phyloP scores from a whole-genome alignment of 495 filamentous ascomycete genomes.

The Talaromyces nanjingensis region DNA sequence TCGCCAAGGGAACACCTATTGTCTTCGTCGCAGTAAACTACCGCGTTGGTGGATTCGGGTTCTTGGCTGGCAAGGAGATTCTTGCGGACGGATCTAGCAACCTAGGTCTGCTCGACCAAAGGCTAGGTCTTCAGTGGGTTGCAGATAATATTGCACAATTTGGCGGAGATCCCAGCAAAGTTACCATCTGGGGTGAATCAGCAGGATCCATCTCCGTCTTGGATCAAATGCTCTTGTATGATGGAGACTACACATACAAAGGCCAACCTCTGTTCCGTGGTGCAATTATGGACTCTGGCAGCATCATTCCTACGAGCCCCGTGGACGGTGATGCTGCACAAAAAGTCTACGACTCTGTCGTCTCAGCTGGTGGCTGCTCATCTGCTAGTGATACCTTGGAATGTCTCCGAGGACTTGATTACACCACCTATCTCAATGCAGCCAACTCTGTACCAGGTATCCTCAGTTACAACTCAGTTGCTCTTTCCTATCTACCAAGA shows the following conservation, averaged over 20 bases:
- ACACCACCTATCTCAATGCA: constrained; percentile 54
- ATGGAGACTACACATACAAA: constrained; percentile 63
- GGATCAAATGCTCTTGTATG: constrained; percentile 62
- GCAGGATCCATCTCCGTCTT: constrained; percentile 67
- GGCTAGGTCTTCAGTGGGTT: constrained; percentile 44
- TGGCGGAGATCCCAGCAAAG: constrained; percentile 52
- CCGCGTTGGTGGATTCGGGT: constrained; percentile 66
- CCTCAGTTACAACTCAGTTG: constrained; percentile 54
- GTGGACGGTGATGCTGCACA: constrained; percentile 60
- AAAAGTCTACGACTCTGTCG: constrained; percentile 56
- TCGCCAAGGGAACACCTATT: constrained; percentile 52
- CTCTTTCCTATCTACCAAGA: constrained; percentile 58
- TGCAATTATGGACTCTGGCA: constrained; percentile 68
- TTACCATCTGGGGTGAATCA: constrained; percentile 69
- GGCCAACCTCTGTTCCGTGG: constrained; percentile 62
- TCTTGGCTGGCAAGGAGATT: constrained; percentile 63
- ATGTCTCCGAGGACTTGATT: constrained; percentile 55
- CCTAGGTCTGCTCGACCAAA: constrained; percentile 46
- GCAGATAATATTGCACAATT: constrained; percentile 49
- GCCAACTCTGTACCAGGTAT: constrained; percentile 60
- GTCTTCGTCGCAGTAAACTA: constrained; percentile 73
- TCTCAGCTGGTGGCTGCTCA: constrained; percentile 52
- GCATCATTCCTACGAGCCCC: constrained; percentile 52
- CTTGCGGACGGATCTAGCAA: constrained; percentile 56
- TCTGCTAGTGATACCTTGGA: constrained; percentile 46